Evolutionary conservation across 805 yeast species (phyloP).

Genomic region (Allodekkera sacchari): DNA sequence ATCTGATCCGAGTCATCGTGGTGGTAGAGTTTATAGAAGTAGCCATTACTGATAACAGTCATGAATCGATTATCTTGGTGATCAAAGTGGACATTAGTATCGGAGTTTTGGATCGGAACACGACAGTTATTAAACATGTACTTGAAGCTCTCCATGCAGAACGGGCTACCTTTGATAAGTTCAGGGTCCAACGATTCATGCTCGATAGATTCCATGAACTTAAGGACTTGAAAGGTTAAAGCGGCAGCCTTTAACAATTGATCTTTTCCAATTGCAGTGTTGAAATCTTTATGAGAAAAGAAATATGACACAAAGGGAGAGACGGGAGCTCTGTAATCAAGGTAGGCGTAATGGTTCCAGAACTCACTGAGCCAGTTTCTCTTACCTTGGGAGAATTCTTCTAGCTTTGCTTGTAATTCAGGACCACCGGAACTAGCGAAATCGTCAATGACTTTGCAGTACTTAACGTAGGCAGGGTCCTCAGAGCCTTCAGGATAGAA

Average conservation of each 20-base stretch:
- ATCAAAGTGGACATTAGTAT: slow-evolving; percentile 43
- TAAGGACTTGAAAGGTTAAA: slow-evolving; percentile 55
- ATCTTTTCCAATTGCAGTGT: slow-evolving; percentile 45
- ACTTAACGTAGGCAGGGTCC: slow-evolving; percentile 22
- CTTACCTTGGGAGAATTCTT: slow-evolving; percentile 41
- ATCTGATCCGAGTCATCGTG: slow-evolving; percentile 38
- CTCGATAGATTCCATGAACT: slow-evolving; percentile 61
- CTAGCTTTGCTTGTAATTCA: slow-evolving; percentile 66
- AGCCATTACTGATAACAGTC: slow-evolving; percentile 64
- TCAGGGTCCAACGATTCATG: slow-evolving; percentile 75
- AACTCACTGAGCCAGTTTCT: slow-evolving; percentile 87
- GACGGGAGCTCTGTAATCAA: slow-evolving; percentile 89
- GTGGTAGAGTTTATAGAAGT: slow-evolving; percentile 70
- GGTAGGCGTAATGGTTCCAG: slow-evolving; percentile 93
- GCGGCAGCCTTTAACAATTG: slow-evolving; percentile 73
- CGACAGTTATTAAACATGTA: slow-evolving; percentile 88
- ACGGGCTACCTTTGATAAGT: slow-evolving; percentile 63
- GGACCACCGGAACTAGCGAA: slow-evolving; percentile 49
- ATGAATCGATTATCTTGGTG: slow-evolving; percentile 54
- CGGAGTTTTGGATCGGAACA: slow-evolving; percentile 60
- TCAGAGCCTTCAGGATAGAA: slow-evolving; percentile 44
- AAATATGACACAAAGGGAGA: slow-evolving; percentile 91
- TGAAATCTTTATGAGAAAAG: slow-evolving; percentile 70
- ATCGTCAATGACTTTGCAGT: slow-evolving; percentile 55
- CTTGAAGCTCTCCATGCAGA: slow-evolving; percentile 89